Percentiles rank a stretch among this genome's conserved stretches.
Evolutionary conservation across 1,284 basidiomycete species (phyloP).

Genomic region (Pseudozyma thailandica): DNA sequence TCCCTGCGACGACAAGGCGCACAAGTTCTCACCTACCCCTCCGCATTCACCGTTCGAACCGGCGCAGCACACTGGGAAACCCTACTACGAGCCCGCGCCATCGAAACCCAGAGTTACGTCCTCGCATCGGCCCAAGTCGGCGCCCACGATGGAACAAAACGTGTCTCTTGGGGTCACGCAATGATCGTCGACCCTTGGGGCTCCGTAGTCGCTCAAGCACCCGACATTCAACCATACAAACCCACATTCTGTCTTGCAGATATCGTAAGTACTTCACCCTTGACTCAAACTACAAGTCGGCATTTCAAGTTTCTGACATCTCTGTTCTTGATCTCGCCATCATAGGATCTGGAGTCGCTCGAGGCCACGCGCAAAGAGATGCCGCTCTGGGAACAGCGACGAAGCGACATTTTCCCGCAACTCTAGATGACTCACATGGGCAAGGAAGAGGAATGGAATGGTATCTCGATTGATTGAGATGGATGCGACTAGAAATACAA

Average conservation of each 20-base stretch:
- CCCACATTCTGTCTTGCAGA: slow-evolving; percentile 63
- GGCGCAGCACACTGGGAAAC: slow-evolving; percentile 68
- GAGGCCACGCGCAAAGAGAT: slow-evolving; percentile 57
- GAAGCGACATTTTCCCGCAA: slow-evolving; percentile 60
- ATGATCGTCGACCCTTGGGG: slow-evolving; percentile 68
- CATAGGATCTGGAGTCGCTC: slow-evolving; percentile 54
- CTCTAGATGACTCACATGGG: slow-evolving; percentile 13
- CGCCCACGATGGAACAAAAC: slow-evolving; percentile 55
- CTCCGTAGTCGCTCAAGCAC: slow-evolving; percentile 61
- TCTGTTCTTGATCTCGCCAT: background rate
- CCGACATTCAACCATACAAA: slow-evolving; percentile 62
- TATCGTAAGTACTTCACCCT: slow-evolving; percentile 37
- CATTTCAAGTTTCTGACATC: too few relatives aligned
- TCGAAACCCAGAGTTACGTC: slow-evolving; percentile 69
- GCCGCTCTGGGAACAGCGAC: slow-evolving; percentile 64
- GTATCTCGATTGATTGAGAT: slow-evolving; percentile 3
- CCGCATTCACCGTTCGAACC: slow-evolving; percentile 71
- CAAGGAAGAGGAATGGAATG: background rate
- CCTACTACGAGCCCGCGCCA: slow-evolving; percentile 67
- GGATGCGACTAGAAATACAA: slow-evolving; percentile 24
- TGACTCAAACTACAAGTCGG: background rate
- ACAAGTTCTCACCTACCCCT: slow-evolving; percentile 71
- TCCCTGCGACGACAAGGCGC: slow-evolving; percentile 70
- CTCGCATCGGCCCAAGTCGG: slow-evolving; percentile 69
- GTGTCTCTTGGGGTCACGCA: slow-evolving; percentile 66